phyloP scores from a whole-genome alignment of 2,329 filamentous ascomycete genomes.

The Xylaria sp. region DNA sequence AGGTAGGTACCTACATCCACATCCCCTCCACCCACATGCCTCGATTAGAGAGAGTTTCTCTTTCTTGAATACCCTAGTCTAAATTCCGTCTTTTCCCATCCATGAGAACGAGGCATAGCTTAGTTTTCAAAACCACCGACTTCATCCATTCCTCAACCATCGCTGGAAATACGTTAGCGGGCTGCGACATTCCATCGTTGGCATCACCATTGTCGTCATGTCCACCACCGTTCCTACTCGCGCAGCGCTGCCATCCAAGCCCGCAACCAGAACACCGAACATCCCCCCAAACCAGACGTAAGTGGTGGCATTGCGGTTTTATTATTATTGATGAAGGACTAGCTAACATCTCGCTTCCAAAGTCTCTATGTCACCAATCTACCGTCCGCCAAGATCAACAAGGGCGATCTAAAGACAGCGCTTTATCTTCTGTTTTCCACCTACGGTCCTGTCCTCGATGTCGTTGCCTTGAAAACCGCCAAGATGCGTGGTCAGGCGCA shows the following conservation, averaged over 20 bases:
- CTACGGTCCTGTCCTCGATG: conserved; percentile 89
- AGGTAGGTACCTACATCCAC: not conserved
- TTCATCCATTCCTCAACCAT: not conserved
- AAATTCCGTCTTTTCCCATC: not conserved
- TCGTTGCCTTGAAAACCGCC: conserved; percentile 84
- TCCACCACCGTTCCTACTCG: conserved; percentile 40
- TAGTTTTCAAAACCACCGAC: not conserved
- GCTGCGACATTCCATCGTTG: not conserved
- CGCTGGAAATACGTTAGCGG: not conserved
- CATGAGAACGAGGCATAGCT: not conserved
- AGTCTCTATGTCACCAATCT: conserved; percentile 91
- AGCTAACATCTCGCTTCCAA: conserved; percentile 15
- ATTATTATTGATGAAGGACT: conserved; percentile 9
- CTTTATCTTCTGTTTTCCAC: conserved; percentile 95
- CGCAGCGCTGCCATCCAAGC: conserved; percentile 38
- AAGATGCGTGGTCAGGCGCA: conserved; percentile 98
- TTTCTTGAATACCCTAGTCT: not conserved
- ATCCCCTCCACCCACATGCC: not conserved
- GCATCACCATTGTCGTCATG: conserved; percentile 37
- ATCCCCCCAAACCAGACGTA: conserved; percentile 77
- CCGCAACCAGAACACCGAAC: conserved; percentile 55
- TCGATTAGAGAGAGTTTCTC: conserved; percentile 1
- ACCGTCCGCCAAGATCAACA: conserved; percentile 84
- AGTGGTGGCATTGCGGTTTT: conserved; percentile 43
- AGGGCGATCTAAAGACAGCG: conserved; percentile 81